A percentile compares a stretch with the other conserved stretches of the same genome.
Evolutionary conservation across 495 filamentous ascomycete genomes (phyloP).

Genomic region (Aeminium ludgeri): DNA sequence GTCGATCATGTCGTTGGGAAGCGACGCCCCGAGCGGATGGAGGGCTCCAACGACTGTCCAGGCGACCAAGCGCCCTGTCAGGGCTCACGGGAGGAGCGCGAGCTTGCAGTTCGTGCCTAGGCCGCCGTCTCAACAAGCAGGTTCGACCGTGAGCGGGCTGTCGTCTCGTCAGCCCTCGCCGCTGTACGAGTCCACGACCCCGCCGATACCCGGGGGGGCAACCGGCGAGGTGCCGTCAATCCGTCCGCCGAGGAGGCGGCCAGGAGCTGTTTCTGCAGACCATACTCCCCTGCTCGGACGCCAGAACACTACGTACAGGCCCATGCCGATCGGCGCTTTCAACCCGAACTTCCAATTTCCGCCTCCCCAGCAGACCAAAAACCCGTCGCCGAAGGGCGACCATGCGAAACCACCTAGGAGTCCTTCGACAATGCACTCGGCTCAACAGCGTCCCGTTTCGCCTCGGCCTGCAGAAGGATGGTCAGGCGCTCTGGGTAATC

Average conservation of each 20-base stretch:
- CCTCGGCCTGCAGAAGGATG: slow-evolving; percentile 23
- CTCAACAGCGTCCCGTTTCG: slow-evolving; percentile 18
- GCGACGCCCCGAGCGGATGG: slow-evolving; percentile 24
- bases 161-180: slow-evolving; percentile 15
- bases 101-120: slow-evolving; percentile 61
- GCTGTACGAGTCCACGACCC: slow-evolving; percentile 11
- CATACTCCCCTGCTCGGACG: slow-evolving; percentile 11
- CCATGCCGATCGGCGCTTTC: neutral
- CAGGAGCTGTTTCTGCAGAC: slow-evolving; percentile 10
- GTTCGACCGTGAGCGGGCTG: neutral
- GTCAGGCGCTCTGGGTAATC: slow-evolving; percentile 11
- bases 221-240: slow-evolving; percentile 1
- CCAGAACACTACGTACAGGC: neutral
- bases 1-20: slow-evolving; percentile 86
- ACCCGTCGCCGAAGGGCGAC: slow-evolving; percentile 9
- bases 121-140: neutral
- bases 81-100: slow-evolving; percentile 61
- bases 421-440: slow-evolving; percentile 10
- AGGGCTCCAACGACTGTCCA: slow-evolving; percentile 3
- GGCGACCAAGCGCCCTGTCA: slow-evolving; percentile 32
- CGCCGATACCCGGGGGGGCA: slow-evolving; percentile 2
- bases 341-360: slow-evolving; percentile 46
- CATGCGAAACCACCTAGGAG: slow-evolving; percentile 3
- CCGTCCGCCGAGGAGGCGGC: slow-evolving; percentile 3
- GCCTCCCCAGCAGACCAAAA: slow-evolving; percentile 21